Evolutionary conservation across 495 filamentous ascomycete genomes (phyloP).

Genomic region (Aspergillus bertholletiae): DNA sequence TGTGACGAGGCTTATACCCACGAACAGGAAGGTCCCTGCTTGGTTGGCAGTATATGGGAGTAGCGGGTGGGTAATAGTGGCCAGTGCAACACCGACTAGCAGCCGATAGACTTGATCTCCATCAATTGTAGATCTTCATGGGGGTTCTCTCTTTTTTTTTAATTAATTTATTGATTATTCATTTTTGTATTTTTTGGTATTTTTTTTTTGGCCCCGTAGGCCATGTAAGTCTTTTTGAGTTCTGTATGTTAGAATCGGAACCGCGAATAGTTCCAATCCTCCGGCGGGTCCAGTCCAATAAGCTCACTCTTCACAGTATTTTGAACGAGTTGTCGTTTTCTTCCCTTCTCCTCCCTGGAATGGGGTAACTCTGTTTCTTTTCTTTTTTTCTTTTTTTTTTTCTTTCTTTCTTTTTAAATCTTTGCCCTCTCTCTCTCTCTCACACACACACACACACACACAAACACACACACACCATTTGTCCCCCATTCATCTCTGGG

Average conservation of each 20-base stretch:
- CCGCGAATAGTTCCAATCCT: conserved; percentile 21
- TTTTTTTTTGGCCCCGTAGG: conserved; percentile 2
- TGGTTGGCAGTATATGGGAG: conserved; percentile 14
- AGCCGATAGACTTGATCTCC: conserved; percentile 45
- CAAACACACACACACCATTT: too few relatives aligned
- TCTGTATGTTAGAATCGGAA: conserved; percentile 12
- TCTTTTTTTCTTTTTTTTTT: conserved; percentile 2
- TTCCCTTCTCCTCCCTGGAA: background rate
- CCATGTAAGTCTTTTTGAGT: conserved; percentile 10
- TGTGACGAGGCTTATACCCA: conserved; percentile 27
- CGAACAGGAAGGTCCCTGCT: conserved; percentile 11
- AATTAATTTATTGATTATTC: too few relatives aligned
- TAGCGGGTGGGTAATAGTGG: conserved; percentile 28
- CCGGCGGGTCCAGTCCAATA: conserved; percentile 16
- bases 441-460: too few relatives aligned
- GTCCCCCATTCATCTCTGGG: too few relatives aligned
- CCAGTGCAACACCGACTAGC: conserved; percentile 37
- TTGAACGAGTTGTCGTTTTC: conserved; percentile 3
- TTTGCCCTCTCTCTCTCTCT: background rate
- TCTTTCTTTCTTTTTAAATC: background rate
- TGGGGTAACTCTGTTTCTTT: background rate
- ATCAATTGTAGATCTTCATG: conserved; percentile 35
- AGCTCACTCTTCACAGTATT: conserved; percentile 17
- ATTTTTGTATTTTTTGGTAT: too few relatives aligned
- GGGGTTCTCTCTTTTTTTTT: too few relatives aligned